phyloP scores from a whole-genome alignment of 2,329 filamentous ascomycete species.

The Colletotrichum magnum region DNA sequence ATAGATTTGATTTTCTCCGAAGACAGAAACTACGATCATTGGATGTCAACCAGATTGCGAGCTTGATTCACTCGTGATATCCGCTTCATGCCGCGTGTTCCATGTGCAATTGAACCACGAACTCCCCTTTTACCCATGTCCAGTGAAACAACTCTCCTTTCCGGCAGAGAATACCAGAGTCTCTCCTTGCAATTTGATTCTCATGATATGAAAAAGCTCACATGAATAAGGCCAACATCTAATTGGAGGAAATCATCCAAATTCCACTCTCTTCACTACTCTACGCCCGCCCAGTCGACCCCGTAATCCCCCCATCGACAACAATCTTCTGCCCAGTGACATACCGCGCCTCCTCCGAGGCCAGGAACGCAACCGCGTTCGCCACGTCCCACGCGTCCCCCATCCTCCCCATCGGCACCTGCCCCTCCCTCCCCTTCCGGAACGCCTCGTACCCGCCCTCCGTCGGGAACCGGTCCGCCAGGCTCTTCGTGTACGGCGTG shows the following conservation, averaged over 20 bases:
- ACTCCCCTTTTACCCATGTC: too few relatives aligned
- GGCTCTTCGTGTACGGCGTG: slow-evolving; percentile 59
- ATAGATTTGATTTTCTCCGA: neutral
- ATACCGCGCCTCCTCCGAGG: slow-evolving; percentile 66
- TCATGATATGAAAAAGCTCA: too few relatives aligned
- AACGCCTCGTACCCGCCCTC: slow-evolving; percentile 48
- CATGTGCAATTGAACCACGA: too few relatives aligned
- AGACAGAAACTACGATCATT: neutral
- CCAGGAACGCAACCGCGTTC: slow-evolving; percentile 67
- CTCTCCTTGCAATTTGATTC: too few relatives aligned
- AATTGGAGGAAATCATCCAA: too few relatives aligned
- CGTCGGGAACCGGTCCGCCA: slow-evolving; percentile 62
- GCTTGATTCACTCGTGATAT: too few relatives aligned
- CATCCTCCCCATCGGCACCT: slow-evolving; percentile 72
- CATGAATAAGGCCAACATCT: too few relatives aligned
- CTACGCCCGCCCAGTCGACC: slow-evolving; percentile 48
- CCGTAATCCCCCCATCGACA: slow-evolving; percentile 61
- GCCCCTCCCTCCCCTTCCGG: slow-evolving; percentile 63
- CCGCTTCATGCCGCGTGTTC: too few relatives aligned
- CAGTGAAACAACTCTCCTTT: too few relatives aligned
- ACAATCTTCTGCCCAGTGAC: slow-evolving; percentile 71
- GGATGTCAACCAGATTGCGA: neutral
- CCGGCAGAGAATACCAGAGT: too few relatives aligned
- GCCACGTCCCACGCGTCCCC: slow-evolving; percentile 73
- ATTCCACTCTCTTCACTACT: neutral